These are phyloP conservation scores for Picea abies DNA, from an alignment of 83 land plant species.

Conservation along the genomic window DNA sequence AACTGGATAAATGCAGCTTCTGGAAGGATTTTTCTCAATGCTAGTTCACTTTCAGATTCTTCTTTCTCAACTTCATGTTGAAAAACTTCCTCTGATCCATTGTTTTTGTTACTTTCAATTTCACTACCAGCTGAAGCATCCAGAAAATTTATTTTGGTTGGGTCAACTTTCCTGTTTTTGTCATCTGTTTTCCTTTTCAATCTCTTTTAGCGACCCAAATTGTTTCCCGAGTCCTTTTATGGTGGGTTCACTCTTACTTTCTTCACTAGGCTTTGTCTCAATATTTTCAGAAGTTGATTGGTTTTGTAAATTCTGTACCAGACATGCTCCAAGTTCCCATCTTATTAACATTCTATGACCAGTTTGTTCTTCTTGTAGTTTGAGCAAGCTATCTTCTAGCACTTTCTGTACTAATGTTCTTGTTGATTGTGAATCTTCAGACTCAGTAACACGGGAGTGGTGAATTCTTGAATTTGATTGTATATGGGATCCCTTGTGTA, in stretches of 20 bases:
- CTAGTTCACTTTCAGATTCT: conserved; percentile 20
- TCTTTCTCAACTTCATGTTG: conserved; percentile 38
- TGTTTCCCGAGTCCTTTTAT: conserved; percentile 64
- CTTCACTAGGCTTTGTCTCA: conserved; percentile 47
- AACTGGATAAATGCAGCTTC: conserved; percentile 64
- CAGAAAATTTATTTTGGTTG: conserved; percentile 24
- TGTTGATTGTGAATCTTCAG: conserved; percentile 33
- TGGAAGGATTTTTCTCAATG: conserved; percentile 50
- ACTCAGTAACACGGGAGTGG: conserved; percentile 14
- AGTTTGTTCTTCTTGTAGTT: conserved; percentile 34
- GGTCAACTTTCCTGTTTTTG: not conserved
- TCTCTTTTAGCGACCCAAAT: conserved; percentile 55
- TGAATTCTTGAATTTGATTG: conserved; percentile 24
- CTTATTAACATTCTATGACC: conserved; percentile 47
- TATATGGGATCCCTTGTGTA: conserved; percentile 35
- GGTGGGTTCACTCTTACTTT: conserved; percentile 32
- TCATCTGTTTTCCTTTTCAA: conserved; percentile 36
- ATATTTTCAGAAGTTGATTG: conserved; percentile 58
- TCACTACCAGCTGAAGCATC: conserved; percentile 14
- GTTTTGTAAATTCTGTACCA: conserved; percentile 91
- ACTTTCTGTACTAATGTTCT: conserved; percentile 38
- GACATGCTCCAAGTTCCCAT: conserved; percentile 98
- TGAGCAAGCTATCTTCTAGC: conserved; percentile 57
- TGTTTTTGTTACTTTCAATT: not conserved
- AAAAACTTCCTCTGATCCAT: conserved; percentile 10